Evolutionary conservation across 169 alveolate species (phyloP), one percentile per base, ranked within the genome.

Genomic region (Cryptosporidium muris): DNA sequence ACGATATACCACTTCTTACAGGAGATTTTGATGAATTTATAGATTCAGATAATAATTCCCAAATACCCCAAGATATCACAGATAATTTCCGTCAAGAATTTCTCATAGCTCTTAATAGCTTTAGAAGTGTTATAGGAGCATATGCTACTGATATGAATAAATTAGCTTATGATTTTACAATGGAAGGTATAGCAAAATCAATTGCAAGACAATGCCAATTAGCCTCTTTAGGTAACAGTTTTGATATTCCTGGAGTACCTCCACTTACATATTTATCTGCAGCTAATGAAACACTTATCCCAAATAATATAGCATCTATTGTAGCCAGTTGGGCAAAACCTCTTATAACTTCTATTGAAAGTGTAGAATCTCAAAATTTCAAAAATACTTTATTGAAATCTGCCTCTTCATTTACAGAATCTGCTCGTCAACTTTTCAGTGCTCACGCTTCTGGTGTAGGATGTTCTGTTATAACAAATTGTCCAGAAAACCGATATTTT

Each of bases 391-490:
- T 74, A 47, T 58, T 25, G 9, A 74, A 58, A 14, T 14, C 40
- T 58, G 64, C 74, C 40, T 42, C 38, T 6, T 56, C 68, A 6
- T 68, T 74, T 7, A 66, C 85, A 1, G 62, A 74, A 2, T 74
- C 68, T 12, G 67, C 85, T 4, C 54, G 37, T 43, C 85, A 74
- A 14, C 25, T 74, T 14, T 74, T 74, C 43, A 74, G 85, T 74
- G 85, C 85, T n/a, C 85, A 74, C 37, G 74, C 85, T 4, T 58
- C 85, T 43, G 54, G 74, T 37, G 85, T 74, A 40, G 85, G 85
- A 2, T 74, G 85, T 58, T 74, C 85, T 58, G 38, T 74, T 9
- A 58, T 74, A 7, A 58, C 85, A 16, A 74, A 74, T 42, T 74
- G 85, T 45, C 85, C 85, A 42, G 85, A 74, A 54, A 68, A 68